Base-by-base conservation (phyloP, 345 rosid species). In the Eucalyptus fibrosa region DNA sequence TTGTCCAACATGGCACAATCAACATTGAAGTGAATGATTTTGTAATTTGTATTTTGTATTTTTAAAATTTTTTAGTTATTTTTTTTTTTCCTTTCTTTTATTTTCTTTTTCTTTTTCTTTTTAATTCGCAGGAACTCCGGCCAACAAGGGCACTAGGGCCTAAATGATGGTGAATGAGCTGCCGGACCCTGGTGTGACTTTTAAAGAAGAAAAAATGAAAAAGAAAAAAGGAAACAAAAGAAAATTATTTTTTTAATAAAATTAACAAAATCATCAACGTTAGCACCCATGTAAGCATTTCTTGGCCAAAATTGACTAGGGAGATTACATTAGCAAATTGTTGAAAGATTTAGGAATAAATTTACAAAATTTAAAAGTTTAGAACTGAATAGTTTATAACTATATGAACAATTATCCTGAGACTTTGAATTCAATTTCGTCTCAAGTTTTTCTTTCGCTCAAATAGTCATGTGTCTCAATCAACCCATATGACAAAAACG, bases 31-130 rank as follows among this genome's bases (percentile, higher is more conserved):
- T 60, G 7, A 60, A 12, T 28, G n/a, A 28, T 28, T 28, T 60
- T 28, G n/a, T 12, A 28, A 6, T 60, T 60, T 28, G 24, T 53
- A 53, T 60, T 60, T 28, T 21, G n/a, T 19, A 55, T 21, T 26
- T n/a, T 26, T 12, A 1, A 12, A 12, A 11, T 1, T 5, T 11
- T 26, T 60, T 1, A 5, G 15, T 28, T 28, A 12, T 28, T 59
- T 3, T 26, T n/a, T n/a, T n/a, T n/a, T n/a, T n/a, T 5, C 16
- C 17, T 60, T 60, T 11, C 7, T 24, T 56, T 56, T n/a, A n/a
- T n/a, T n/a, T 34, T 34, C 3, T 34, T 24, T 56, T 56, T 10
- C 6, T 23, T 56, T 56, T 56, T 24, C 30, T 11, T 56, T 56
- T 56, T 56, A 56, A 24, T 56, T 56, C 13, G 2, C 2, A 56